Conservation (phyloP, 1,139 yeast genomes). For the Pichia inconspicua region DNA sequence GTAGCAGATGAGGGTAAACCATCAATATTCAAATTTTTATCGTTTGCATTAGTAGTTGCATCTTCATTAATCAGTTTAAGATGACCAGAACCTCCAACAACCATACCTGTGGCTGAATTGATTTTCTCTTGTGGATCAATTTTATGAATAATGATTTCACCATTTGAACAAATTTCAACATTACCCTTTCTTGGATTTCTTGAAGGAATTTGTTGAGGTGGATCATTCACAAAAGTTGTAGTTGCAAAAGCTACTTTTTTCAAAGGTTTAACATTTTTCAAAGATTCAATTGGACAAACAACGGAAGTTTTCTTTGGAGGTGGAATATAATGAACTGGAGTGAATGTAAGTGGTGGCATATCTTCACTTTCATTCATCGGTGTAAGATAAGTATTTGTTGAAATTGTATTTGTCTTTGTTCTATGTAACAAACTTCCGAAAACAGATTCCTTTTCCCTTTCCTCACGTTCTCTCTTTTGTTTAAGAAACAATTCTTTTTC, state of each 20-base stretch:
- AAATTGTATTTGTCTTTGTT: slow-evolving; percentile 18
- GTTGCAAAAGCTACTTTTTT: slow-evolving; percentile 68
- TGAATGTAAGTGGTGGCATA: slow-evolving; percentile 18
- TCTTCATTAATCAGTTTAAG: slow-evolving; percentile 31
- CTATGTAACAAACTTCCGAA: slow-evolving; percentile 26
- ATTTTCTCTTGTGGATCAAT: slow-evolving; percentile 54
- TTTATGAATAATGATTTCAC: slow-evolving; percentile 53
- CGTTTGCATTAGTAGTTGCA: neutral
- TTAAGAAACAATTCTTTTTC: slow-evolving; percentile 21
- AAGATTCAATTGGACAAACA: slow-evolving; percentile 24
- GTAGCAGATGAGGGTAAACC: slow-evolving; percentile 29
- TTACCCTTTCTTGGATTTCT: slow-evolving; percentile 76
- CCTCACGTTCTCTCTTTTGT: slow-evolving; percentile 16
- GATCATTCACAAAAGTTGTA: slow-evolving; percentile 71
- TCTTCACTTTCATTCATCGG: slow-evolving; percentile 21
- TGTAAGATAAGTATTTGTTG: slow-evolving; percentile 13
- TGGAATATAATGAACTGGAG: slow-evolving; percentile 15
- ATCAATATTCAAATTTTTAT: slow-evolving; percentile 8
- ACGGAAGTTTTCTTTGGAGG: slow-evolving; percentile 24
- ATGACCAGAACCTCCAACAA: slow-evolving; percentile 74
- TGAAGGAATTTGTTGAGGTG: slow-evolving; percentile 94
- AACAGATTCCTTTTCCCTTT: slow-evolving; percentile 14
- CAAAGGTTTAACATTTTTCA: slow-evolving; percentile 38
- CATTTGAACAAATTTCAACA: slow-evolving; percentile 57
- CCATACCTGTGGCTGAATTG: slow-evolving; percentile 52